Percentiles rank a stretch among this genome's conserved stretches.
phyloP scores from a whole-genome alignment of 2,329 filamentous ascomycete species.

The Aurifilum marmelostoma region DNA sequence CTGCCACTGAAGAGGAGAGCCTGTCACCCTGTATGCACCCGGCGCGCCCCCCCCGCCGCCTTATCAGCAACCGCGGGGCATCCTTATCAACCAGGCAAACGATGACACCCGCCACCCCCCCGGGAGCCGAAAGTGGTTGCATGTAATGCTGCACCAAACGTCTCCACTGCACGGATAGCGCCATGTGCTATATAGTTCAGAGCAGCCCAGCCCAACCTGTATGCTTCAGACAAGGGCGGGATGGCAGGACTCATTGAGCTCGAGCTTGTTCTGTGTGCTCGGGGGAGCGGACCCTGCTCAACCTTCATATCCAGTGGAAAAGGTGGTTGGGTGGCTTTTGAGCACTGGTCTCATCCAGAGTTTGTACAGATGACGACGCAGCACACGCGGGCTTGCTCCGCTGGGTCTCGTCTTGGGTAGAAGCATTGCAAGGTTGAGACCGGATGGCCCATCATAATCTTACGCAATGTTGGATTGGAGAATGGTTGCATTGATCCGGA shows the following conservation, averaged over 20 bases:
- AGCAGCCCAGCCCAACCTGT: not conserved
- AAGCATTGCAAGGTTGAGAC: not conserved
- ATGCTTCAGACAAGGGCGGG: not conserved
- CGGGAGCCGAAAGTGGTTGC: slow-evolving; percentile 21
- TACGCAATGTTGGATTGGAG: not conserved
- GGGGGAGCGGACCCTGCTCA: not conserved
- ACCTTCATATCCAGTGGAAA: not conserved
- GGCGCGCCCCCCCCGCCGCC: no score
- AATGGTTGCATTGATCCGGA: not conserved
- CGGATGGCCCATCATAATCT: not conserved
- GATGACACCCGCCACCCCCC: not conserved
- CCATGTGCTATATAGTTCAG: not conserved
- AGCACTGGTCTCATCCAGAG: not conserved
- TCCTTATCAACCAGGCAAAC: slow-evolving; percentile 17
- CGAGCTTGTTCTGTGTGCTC: not conserved
- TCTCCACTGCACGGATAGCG: not conserved
- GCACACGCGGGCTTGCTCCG: not conserved
- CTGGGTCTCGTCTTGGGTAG: not conserved
- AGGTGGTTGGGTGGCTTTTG: not conserved
- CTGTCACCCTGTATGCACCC: no score
- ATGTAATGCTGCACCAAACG: not conserved
- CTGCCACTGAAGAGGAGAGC: no score
- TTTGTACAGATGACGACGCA: not conserved
- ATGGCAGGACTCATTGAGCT: not conserved
- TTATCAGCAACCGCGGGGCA: slow-evolving; percentile 26